phyloP scores from a whole-genome alignment of 2,329 filamentous ascomycete genomes.

The Eutypa lata region DNA sequence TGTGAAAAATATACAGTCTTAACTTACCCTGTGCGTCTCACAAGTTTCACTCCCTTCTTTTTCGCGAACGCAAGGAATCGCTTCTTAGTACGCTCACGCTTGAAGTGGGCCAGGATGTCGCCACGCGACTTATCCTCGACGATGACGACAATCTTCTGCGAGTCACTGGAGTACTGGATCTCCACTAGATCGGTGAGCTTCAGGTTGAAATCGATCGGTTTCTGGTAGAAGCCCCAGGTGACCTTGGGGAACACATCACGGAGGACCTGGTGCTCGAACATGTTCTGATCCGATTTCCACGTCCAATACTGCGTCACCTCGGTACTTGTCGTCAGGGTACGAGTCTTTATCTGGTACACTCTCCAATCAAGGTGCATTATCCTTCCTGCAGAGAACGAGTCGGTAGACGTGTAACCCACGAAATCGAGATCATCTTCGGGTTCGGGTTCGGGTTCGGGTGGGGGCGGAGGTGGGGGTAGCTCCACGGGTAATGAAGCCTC shows the following conservation, averaged over 20 bases:
- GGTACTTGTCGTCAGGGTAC: conserved; percentile 41
- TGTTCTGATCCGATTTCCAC: conserved; percentile 37
- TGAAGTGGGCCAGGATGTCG: conserved; percentile 50
- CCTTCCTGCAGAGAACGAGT: conserved; percentile 45
- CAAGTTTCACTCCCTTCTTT: conserved; percentile 39
- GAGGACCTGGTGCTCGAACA: conserved; percentile 54
- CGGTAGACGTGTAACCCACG: conserved; percentile 48
- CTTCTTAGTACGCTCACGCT: conserved; percentile 49
- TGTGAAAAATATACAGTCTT: too few species aligned
- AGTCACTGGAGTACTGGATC: conserved; percentile 41
- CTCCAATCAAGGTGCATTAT: conserved; percentile 49
- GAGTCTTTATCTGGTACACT: conserved; percentile 50
- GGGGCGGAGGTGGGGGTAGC: not conserved
- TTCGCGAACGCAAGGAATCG: conserved; percentile 48
- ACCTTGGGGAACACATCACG: conserved; percentile 38
- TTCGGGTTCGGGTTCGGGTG: conserved; percentile 13
- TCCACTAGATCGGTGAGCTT: conserved; percentile 43
- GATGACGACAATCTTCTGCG: conserved; percentile 39
- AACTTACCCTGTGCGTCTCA: conserved; percentile 39
- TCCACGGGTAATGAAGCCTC: conserved; percentile 7
- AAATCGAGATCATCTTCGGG: conserved; percentile 37
- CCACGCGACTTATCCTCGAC: conserved; percentile 38
- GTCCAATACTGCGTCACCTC: conserved; percentile 56
- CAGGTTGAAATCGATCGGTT: conserved; percentile 50
- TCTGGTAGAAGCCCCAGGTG: conserved; percentile 48